Conservation (phyloP, 2,329 filamentous ascomycete genomes). For the Tolypocladium sp. region DNA sequence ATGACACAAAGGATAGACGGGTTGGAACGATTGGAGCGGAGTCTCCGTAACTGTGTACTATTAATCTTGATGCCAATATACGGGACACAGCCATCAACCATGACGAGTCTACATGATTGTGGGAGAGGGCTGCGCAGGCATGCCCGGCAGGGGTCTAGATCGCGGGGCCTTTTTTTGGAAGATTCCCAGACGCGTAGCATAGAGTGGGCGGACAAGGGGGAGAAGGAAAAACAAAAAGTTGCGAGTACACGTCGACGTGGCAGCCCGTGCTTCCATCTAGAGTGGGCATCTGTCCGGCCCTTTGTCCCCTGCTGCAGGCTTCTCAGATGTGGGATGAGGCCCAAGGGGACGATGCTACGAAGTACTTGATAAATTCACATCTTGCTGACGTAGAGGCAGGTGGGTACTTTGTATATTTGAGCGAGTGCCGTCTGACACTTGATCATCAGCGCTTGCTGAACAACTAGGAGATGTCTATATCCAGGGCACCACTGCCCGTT, state of each 20-base stretch:
- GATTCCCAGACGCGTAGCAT: constrained; percentile 6
- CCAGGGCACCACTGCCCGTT: neutral
- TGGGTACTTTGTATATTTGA: neutral
- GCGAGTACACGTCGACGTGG: constrained; percentile 6
- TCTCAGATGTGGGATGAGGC: too few species aligned
- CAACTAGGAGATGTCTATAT: neutral
- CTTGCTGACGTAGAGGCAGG: neutral
- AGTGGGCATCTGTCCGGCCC: neutral
- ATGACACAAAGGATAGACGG: constrained; percentile 10
- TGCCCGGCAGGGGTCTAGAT: neutral
- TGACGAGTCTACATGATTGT: constrained; percentile 6
- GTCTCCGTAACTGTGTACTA: constrained; percentile 18
- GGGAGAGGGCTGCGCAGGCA: constrained; percentile 4
- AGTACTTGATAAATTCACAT: neutral
- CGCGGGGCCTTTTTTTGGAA: neutral
- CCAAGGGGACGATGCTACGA: too few species aligned
- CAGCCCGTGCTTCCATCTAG: neutral
- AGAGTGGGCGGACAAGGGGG: constrained; percentile 14
- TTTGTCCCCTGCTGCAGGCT: neutral
- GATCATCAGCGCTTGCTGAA: neutral
- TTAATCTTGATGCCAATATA: constrained; percentile 13
- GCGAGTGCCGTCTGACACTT: neutral
- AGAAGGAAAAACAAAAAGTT: constrained; percentile 11
- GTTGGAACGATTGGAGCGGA: constrained; percentile 8
- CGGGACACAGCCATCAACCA: constrained; percentile 6